These are phyloP conservation scores for Catenaria anguillulae DNA, from an alignment of 371 early-diverging fungal genomes.

Conservation along the genomic window DNA sequence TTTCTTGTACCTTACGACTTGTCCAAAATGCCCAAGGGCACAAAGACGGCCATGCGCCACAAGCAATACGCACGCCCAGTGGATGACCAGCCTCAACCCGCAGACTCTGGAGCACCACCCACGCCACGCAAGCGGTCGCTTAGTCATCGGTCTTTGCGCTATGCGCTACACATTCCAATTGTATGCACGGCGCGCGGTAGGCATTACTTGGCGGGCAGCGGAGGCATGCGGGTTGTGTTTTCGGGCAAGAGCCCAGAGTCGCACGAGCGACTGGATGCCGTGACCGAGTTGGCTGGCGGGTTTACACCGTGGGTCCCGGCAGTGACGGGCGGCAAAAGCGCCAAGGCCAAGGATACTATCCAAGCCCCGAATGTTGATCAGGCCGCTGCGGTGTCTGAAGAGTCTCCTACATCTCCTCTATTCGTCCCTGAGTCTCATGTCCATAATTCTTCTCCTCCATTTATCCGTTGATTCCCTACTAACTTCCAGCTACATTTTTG, in stretches of 20 bases:
- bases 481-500: too few relatives aligned
- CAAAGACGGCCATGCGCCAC: slow-evolving; percentile 68
- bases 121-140: too few relatives aligned
- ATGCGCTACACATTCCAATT: not conserved
- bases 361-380: too few relatives aligned
- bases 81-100: too few relatives aligned
- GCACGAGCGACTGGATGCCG: not conserved
- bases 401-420: too few relatives aligned
- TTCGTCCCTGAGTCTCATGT: too few relatives aligned
- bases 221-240: not conserved
- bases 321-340: too few relatives aligned
- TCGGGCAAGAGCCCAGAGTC: not conserved
- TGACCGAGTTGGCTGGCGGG: not conserved
- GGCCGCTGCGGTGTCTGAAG: too few relatives aligned
- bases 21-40: slow-evolving; percentile 49
- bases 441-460: too few relatives aligned
- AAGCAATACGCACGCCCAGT: slow-evolving; percentile 21
- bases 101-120: too few relatives aligned
- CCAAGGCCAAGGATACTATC: too few relatives aligned
- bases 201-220: not conserved
- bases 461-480: too few relatives aligned
- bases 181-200: not conserved
- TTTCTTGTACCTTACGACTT: slow-evolving; percentile 71
- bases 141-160: not conserved
- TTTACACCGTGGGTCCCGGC: not conserved